These are phyloP conservation scores for Neoboletus brunneissimus DNA, from an alignment of 768 basidiomycete species.

Conservation along the genomic window DNA sequence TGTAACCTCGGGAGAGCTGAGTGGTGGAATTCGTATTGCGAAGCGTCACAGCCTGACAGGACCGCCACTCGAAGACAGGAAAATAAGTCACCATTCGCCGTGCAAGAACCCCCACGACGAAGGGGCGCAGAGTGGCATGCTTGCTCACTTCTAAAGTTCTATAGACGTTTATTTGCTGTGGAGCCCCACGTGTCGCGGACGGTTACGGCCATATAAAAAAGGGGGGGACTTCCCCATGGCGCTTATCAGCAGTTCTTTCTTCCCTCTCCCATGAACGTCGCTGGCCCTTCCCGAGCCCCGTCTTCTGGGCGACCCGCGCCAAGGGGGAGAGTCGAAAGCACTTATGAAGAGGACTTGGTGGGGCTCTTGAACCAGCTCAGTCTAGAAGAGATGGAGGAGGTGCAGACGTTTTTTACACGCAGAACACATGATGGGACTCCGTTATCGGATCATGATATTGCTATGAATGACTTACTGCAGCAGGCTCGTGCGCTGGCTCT, in stretches of 20 bases:
- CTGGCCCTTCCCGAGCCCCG: slow-evolving; percentile 24
- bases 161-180: neutral
- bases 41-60: neutral
- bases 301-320: neutral
- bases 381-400: slow-evolving; percentile 19
- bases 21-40: neutral
- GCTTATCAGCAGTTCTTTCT: slow-evolving; percentile 7
- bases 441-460: slow-evolving; percentile 25
- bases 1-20: no score
- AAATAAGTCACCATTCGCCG: neutral
- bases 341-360: slow-evolving; percentile 27
- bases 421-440: slow-evolving; percentile 2
- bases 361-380: slow-evolving; percentile 20
- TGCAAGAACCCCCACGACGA: neutral
- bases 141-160: neutral
- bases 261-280: slow-evolving; percentile 23
- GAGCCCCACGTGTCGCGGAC: slow-evolving; percentile 1
- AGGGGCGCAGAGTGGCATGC: neutral
- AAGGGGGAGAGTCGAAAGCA: slow-evolving; percentile 17
- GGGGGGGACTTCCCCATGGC: neutral
- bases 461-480: slow-evolving; percentile 24
- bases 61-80: neutral
- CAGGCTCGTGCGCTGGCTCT: slow-evolving; percentile 19
- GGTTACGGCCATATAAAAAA: slow-evolving; percentile 6
- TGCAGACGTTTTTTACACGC: slow-evolving; percentile 8